Percentiles rank a stretch among this genome's conserved stretches.
Conservation (phyloP, 768 basidiomycete genomes). For the Dentipellis sp. region DNA sequence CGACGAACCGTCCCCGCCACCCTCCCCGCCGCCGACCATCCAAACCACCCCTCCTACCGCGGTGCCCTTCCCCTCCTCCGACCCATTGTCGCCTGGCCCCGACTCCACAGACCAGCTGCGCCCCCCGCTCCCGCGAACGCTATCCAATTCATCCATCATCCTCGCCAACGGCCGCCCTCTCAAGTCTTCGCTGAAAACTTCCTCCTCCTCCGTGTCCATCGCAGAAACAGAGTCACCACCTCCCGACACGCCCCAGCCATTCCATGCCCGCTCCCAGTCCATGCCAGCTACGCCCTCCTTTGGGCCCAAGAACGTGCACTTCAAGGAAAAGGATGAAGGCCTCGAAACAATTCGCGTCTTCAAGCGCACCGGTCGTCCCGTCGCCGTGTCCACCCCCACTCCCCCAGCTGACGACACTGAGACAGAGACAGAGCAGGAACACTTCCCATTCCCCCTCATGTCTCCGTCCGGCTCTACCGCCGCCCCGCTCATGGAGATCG, state of each 20-base stretch:
- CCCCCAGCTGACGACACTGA: constrained; percentile 32
- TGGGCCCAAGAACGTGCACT: constrained; percentile 80
- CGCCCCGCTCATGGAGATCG: constrained; percentile 18
- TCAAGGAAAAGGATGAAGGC: constrained; percentile 50
- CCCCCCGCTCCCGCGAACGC: constrained; percentile 6
- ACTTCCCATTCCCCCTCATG: constrained; percentile 15
- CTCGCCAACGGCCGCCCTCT: constrained; percentile 78
- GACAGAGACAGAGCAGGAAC: constrained; percentile 30
- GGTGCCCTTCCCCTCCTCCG: neutral
- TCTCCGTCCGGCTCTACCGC: constrained; percentile 14
- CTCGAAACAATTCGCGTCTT: constrained; percentile 57
- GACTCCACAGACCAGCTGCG: constrained; percentile 4
- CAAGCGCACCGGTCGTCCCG: constrained; percentile 62
- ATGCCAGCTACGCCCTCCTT: constrained; percentile 49
- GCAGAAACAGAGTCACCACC: constrained; percentile 20
- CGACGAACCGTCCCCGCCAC: constrained; percentile 10
- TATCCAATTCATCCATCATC: constrained; percentile 32
- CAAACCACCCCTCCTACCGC: neutral
- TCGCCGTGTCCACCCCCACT: constrained; percentile 42
- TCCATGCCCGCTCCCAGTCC: constrained; percentile 35
- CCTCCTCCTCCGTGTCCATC: constrained; percentile 40
- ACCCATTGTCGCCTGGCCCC: constrained; percentile 3
- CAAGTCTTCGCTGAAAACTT: constrained; percentile 74
- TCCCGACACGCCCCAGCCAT: constrained; percentile 9
- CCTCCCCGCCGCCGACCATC: neutral